Percentiles rank a stretch among this genome's conserved stretches.
These are phyloP conservation scores for Nitzschia sp. DNA, from an alignment of 108 stramenopile species.

Conservation along the genomic window DNA sequence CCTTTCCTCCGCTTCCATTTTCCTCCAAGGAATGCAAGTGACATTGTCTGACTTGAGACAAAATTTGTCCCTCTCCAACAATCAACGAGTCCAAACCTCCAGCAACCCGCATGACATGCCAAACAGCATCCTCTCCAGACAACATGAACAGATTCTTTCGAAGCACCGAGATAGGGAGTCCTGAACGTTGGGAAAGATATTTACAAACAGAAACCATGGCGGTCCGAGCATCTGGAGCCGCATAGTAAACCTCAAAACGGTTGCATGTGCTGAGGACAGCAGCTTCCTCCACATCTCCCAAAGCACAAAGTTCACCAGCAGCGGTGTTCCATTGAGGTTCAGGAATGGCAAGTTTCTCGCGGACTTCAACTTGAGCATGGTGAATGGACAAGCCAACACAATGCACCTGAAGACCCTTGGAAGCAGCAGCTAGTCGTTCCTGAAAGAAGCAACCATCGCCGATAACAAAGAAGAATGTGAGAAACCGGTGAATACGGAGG, in stretches of 20 bases:
- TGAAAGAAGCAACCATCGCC: constrained; percentile 16
- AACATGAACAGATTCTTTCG: constrained; percentile 94
- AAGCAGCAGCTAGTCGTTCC: constrained; percentile 86
- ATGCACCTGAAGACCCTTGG: constrained; percentile 92
- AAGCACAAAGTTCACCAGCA: constrained; percentile 72
- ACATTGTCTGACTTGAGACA: constrained; percentile 94
- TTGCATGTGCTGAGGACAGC: constrained; percentile 97
- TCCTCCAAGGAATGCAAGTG: constrained; percentile 95
- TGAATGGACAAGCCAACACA: constrained; percentile 96
- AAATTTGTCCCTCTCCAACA: constrained; percentile 99
- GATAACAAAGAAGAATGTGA: background rate
- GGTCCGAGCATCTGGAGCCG: constrained; percentile 84
- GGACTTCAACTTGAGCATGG: constrained; percentile 94
- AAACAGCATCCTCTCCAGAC: constrained; percentile 92
- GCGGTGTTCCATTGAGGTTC: constrained; percentile 93
- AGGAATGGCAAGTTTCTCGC: constrained; percentile 96
- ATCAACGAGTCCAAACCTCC: constrained; percentile 97
- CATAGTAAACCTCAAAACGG: constrained; percentile 97
- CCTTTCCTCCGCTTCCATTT: constrained; percentile 95
- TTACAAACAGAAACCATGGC: constrained; percentile 89
- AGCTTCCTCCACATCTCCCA: constrained; percentile 87
- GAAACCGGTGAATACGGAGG: too few species aligned
- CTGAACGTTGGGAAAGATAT: constrained; percentile 81
- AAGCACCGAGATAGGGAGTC: constrained; percentile 77
- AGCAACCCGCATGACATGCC: constrained; percentile 96